Percentiles rank a stretch among this genome's conserved stretches.
Conservation (phyloP, 2,329 filamentous ascomycete species). For the Penicillium sp. region DNA sequence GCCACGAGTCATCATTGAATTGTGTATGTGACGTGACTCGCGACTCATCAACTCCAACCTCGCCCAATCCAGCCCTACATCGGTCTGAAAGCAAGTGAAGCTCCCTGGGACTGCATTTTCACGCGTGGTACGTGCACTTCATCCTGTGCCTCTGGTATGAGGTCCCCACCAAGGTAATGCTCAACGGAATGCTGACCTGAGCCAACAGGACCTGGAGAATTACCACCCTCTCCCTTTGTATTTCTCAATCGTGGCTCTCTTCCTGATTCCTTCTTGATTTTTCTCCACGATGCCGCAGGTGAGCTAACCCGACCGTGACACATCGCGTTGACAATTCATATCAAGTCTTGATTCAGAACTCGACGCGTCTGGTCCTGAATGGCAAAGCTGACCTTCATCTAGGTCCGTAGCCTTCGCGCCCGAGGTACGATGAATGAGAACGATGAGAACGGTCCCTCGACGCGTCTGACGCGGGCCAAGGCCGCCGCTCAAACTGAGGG, state of each 20-base stretch:
- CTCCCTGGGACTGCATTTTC: conserved; percentile 29
- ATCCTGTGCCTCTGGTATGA: conserved; percentile 31
- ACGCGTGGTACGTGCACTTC: conserved; percentile 39
- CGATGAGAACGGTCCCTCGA: conserved; percentile 79
- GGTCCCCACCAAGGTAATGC: conserved; percentile 31
- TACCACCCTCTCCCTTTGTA: conserved; percentile 25
- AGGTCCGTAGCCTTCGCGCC: conserved; percentile 70
- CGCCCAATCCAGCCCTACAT: conserved; percentile 18
- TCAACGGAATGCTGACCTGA: conserved; percentile 38
- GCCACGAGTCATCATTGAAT: conserved; percentile 28
- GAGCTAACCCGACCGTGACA: conserved; percentile 35
- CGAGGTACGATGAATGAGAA: conserved; percentile 86
- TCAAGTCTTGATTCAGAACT: conserved; percentile 11
- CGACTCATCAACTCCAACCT: conserved; percentile 16
- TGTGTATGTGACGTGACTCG: conserved; percentile 21
- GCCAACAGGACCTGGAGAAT: conserved; percentile 28
- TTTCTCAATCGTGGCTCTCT: conserved; percentile 21
- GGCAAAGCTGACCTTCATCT: conserved; percentile 13
- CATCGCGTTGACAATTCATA: background rate
- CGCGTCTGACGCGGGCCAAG: conserved; percentile 90
- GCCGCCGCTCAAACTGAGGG: conserved; percentile 61
- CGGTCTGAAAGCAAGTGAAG: conserved; percentile 20
- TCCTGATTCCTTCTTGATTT: conserved; percentile 25
- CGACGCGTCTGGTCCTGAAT: conserved; percentile 16
- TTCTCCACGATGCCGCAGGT: conserved; percentile 56